Conservation (phyloP, 192 early-diverging fungal species). For the Backusella westeae region DNA sequence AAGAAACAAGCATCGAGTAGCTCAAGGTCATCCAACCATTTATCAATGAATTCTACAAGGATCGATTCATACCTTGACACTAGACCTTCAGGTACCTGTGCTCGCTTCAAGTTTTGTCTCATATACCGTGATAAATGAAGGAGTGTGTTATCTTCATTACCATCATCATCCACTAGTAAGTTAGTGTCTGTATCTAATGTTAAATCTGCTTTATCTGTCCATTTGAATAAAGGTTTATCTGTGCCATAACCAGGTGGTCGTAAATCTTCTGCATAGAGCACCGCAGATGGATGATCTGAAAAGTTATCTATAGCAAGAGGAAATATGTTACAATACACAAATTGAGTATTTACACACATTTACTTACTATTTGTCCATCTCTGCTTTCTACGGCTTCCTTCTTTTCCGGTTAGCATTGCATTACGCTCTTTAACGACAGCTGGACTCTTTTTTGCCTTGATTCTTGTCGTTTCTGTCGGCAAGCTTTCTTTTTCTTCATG, state of each 20-base stretch:
- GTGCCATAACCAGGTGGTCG: slow-evolving; percentile 44
- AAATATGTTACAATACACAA: neutral
- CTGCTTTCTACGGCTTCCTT: slow-evolving; percentile 46
- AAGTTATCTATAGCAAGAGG: slow-evolving; percentile 48
- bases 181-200: neutral
- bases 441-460: slow-evolving; percentile 35
- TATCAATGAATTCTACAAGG: slow-evolving; percentile 43
- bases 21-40: slow-evolving; percentile 12
- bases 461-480: slow-evolving; percentile 13
- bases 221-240: neutral
- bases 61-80: slow-evolving; percentile 47
- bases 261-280: slow-evolving; percentile 47
- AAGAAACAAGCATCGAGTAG: slow-evolving; percentile 14
- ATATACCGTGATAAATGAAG: slow-evolving; percentile 33
- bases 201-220: neutral
- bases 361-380: slow-evolving; percentile 57
- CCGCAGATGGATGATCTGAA: slow-evolving; percentile 49
- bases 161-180: neutral
- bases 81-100: slow-evolving; percentile 48
- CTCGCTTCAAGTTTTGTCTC: slow-evolving; percentile 45
- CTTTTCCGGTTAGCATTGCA: slow-evolving; percentile 41
- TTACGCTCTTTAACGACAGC: slow-evolving; percentile 43
- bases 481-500: neutral
- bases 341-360: too few relatives aligned
- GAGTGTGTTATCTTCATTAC: slow-evolving; percentile 2